Conservation (phyloP, 441 rosid genomes). For the Populus hybrid region DNA sequence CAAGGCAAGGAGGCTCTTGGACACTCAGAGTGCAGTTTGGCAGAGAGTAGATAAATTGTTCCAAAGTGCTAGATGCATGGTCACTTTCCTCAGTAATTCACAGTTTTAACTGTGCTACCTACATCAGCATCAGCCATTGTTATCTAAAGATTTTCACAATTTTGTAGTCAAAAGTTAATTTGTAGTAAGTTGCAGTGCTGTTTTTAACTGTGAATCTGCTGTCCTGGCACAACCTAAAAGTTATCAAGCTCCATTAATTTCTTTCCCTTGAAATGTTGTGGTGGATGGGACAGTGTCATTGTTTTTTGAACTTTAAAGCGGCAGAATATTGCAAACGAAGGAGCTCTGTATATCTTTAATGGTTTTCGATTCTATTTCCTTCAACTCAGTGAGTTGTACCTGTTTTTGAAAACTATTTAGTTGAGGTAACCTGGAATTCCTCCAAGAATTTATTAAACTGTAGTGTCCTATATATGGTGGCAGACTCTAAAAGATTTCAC, state of each 20-base stretch:
- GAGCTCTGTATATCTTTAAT: neutral
- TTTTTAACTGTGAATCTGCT: neutral
- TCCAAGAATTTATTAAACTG: too few species aligned
- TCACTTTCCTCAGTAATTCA: constrained; percentile 88
- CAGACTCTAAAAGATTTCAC: too few species aligned
- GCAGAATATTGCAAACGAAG: neutral
- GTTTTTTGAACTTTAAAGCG: neutral
- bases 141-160: neutral
- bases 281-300: neutral
- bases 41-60: constrained; percentile 78
- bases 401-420: neutral
- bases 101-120: constrained; percentile 45
- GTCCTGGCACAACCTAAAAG: neutral
- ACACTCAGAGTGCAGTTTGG: constrained; percentile 71
- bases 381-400: neutral
- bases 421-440: too few species aligned
- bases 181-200: neutral
- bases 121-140: neutral
- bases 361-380: neutral
- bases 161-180: neutral
- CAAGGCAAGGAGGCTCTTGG: constrained; percentile 69
- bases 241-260: neutral
- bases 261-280: neutral
- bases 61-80: constrained; percentile 86
- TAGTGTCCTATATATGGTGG: too few species aligned